Conservation (phyloP, 176 grass and related monocot genomes). For the Raddia guianensis region DNA sequence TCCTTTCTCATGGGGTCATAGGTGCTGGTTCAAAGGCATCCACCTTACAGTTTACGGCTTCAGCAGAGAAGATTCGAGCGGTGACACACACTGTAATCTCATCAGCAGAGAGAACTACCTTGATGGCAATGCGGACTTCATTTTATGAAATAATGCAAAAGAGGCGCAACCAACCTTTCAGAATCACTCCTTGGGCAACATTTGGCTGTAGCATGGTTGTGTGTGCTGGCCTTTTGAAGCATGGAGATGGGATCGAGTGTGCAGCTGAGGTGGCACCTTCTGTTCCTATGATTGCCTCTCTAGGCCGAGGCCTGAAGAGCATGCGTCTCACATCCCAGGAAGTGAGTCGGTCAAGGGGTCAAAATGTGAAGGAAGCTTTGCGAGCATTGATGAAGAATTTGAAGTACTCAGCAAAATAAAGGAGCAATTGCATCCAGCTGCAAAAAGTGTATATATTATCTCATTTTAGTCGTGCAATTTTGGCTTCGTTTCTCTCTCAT, state of each 20-base stretch:
- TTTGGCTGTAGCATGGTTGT: conserved; percentile 76
- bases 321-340: conserved; percentile 71
- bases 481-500: neutral
- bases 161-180: conserved; percentile 54
- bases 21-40: conserved; percentile 62
- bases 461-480: conserved; percentile 35
- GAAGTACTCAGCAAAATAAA: conserved; percentile 61
- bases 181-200: conserved; percentile 73
- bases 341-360: conserved; percentile 56
- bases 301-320: conserved; percentile 83
- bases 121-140: conserved; percentile 85
- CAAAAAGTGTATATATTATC: conserved; percentile 35
- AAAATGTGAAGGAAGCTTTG: conserved; percentile 73
- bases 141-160: conserved; percentile 98
- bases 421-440: conserved; percentile 8
- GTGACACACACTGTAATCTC: conserved; percentile 76
- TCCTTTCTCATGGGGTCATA: conserved; percentile 52
- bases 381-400: conserved; percentile 68
- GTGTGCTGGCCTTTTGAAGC: conserved; percentile 58
- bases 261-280: conserved; percentile 70
- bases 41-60: conserved; percentile 62
- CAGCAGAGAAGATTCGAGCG: conserved; percentile 77
- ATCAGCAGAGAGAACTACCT: conserved; percentile 70
- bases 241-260: conserved; percentile 90
- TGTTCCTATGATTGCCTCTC: conserved; percentile 67